Base-by-base conservation (phyloP, 306 rosid species). In the Dryas octopetala region DNA sequence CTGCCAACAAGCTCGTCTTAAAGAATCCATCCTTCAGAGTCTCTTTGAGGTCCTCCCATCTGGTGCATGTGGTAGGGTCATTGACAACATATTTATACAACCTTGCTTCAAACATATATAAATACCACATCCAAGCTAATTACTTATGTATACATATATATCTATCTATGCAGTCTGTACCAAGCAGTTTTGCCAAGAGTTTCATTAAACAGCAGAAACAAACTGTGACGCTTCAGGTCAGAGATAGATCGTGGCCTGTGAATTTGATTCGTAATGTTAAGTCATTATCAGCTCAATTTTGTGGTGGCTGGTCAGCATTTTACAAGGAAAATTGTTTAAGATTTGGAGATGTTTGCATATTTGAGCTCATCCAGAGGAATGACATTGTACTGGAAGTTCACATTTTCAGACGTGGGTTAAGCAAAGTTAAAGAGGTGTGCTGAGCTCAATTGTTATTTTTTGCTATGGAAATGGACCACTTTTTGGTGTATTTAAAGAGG, bases 331-430 rank as follows among this genome's bases (percentile, higher is more conserved):
- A 62, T 62, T 8, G 7, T 57, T 61, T 74, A 59, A 49, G 60
- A 52, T 11, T 38, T 3, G 63, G 72, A 4, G 79, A 63, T 52
- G 63, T 63, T 17, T 59, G 62, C 64, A 61, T 74, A 7, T 74
- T 62, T 38, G 62, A 62, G 71, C 26, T 74, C 32, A 63, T 62
- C 3, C 14, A 49, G 4, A 12, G 9, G 13, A 38, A 17, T 12
- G 23, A 61, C 23, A 13, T 60, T 45, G 17, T 54, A 28, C 51
- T 74, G 19, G 6, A 13, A 38, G 63, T 70, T 12, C 3, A 15
- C 28, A 70, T 53, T 51, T 70, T 51, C 50, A 11, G 49, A 62
- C 6, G 67, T 46, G 15, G 17, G 11, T 16, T n/a, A 59, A 16
- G 38, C 38, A 32, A 32, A 32, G 38, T 32, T 32, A 1, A 32